Evolutionary conservation across 2,329 filamentous ascomycete genomes (phyloP), one percentile per base, ranked within the genome.

Genomic region (Xylaria sp.): DNA sequence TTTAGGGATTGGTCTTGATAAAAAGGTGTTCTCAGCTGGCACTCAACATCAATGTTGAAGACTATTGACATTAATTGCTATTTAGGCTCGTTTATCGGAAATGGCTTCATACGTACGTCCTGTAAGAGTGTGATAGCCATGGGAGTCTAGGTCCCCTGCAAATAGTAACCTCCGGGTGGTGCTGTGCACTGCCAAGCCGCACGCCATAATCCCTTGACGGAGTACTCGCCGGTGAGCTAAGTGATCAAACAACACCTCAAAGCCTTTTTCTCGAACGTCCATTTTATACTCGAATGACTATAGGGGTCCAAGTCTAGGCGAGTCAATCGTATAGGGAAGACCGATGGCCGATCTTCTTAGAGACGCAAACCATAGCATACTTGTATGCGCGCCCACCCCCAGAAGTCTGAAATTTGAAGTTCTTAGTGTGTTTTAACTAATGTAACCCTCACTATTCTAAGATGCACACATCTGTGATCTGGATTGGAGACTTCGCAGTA

Each of bases 91-190:
- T 51, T 3, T 3, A 5, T 14, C 33, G 49, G 49, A 51, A 38
- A 51, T 51, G 33, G 31, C 49, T 52, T 52, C 33, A 31, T 42
- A 31, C 17, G 35, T 42, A 21, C 15, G 33, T 38, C 5, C n/a
- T 8, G 2, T 14, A 51, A 38, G 19, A 53, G 37, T 31, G n/a
- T n/a, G n/a, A n/a, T n/a, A n/a, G n/a, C n/a, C n/a, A n/a, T n/a
- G n/a, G n/a, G 19, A 42, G 19, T 28, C 40, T 25, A 21, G 15
- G 21, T 3, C 15, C 23, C 37, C 50, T 53, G 5, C 37, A 53
- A 53, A 37, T 42, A 53, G 50, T 42, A 53, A 53, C 50, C 37
- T 40, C 49, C 49, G 49, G 31, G 28, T 15, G 19, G 14, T 28
- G 7, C 5, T 25, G 14, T 25, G 14, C 23, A 6, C 33, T 38